These are phyloP conservation scores for Penicillium argentinense DNA, from an alignment of 495 filamentous ascomycete species.

Conservation along the genomic window DNA sequence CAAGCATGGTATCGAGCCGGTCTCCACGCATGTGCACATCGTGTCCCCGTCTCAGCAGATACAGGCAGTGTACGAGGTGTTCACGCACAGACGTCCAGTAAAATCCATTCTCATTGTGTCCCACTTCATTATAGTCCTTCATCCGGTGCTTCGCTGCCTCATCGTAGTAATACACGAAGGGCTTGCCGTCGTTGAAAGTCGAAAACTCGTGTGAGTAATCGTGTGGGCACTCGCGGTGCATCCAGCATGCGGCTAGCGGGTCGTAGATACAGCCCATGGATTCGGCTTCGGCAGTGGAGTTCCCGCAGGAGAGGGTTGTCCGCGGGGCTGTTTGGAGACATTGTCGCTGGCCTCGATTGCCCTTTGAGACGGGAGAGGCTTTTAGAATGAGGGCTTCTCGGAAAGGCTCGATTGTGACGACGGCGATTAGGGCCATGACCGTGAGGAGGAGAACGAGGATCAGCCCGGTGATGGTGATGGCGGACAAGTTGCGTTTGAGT, in stretches of 20 bases:
- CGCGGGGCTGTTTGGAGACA: slow-evolving; percentile 9
- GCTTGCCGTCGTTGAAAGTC: slow-evolving; percentile 16
- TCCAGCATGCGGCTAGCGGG: slow-evolving; percentile 15
- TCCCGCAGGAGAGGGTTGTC: slow-evolving; percentile 9
- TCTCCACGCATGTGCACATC: slow-evolving; percentile 17
- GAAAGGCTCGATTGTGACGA: slow-evolving; percentile 8
- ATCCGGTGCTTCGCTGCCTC: slow-evolving; percentile 12
- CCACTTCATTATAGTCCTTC: slow-evolving; percentile 15
- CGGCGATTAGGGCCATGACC: slow-evolving; percentile 6
- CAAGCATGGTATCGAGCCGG: slow-evolving; percentile 14
- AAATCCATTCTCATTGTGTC: slow-evolving; percentile 5
- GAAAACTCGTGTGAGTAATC: slow-evolving; percentile 11
- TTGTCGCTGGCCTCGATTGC: slow-evolving; percentile 5
- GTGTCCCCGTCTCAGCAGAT: slow-evolving; percentile 13
- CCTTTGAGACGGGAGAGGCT: background rate
- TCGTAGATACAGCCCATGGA: slow-evolving; percentile 12
- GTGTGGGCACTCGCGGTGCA: slow-evolving; percentile 12
- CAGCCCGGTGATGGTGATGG: slow-evolving; percentile 14
- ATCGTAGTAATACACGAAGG: slow-evolving; percentile 17
- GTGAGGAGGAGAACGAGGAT: slow-evolving; percentile 7
- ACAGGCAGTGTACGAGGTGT: slow-evolving; percentile 16
- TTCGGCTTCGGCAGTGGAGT: slow-evolving; percentile 13
- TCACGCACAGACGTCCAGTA: slow-evolving; percentile 17
- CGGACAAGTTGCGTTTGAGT: slow-evolving; percentile 7
- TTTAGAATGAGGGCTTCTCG: slow-evolving; percentile 12